Conservation (phyloP, 2,329 filamentous ascomycete genomes). For the Monosporascus sp. region DNA sequence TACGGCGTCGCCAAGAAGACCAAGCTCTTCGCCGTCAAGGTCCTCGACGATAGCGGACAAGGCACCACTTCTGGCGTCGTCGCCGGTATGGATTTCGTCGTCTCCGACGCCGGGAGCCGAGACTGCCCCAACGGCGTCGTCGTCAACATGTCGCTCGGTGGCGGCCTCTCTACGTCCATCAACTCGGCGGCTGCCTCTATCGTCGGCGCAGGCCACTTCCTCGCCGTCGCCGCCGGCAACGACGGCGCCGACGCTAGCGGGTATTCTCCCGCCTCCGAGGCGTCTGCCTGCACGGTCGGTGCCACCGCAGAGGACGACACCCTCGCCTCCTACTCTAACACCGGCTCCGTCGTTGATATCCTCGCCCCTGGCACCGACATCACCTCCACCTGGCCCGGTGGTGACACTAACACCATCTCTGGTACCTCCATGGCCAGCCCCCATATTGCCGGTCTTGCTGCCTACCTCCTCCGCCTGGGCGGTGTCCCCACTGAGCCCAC, state of each 20-base stretch:
- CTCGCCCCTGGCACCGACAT: conserved; percentile 12
- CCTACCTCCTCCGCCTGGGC: conserved; percentile 1
- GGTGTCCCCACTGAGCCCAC: neutral
- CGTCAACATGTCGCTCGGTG: conserved; percentile 21
- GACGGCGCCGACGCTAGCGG: conserved; percentile 12
- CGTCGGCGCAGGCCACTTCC: conserved; percentile 10
- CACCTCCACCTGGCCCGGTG: neutral
- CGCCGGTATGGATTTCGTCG: conserved; percentile 24
- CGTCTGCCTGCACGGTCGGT: conserved; percentile 15
- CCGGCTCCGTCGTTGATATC: conserved; percentile 11
- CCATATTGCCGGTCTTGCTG: conserved; percentile 4
- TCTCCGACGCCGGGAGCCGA: conserved; percentile 7
- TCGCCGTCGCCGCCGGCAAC: conserved; percentile 18
- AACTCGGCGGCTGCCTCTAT: conserved; percentile 10
- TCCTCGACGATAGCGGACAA: conserved; percentile 7
- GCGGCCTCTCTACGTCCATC: conserved; percentile 3
- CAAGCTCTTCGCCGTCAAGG: conserved; percentile 2
- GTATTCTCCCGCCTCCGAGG: conserved; percentile 13
- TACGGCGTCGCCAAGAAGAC: conserved; percentile 6
- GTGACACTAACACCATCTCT: conserved; percentile 1
- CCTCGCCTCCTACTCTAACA: conserved; percentile 13
- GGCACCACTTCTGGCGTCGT: conserved; percentile 31
- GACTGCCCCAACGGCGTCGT: conserved; percentile 14
- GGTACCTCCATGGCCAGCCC: conserved; percentile 1
- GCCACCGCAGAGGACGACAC: conserved; percentile 8